Conservation (phyloP, 2,329 filamentous ascomycete genomes). For the Sarocladiaceae sp. region DNA sequence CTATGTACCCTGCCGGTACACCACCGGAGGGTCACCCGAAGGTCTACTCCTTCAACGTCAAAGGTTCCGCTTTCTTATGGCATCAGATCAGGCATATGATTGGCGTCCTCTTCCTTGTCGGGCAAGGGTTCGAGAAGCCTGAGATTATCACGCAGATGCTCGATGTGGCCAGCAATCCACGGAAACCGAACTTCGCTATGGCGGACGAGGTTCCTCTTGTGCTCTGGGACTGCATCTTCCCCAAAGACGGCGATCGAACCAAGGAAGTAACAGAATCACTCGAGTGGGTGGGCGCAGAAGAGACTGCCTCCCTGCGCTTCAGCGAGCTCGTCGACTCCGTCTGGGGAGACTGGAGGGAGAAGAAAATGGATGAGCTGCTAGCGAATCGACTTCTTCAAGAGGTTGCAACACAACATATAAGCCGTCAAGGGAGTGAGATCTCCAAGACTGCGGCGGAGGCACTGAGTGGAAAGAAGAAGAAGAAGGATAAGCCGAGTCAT, state of each 20-base stretch:
- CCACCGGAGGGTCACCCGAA: conserved; percentile 43
- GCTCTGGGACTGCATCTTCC: conserved; percentile 94
- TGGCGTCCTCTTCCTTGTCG: conserved; percentile 86
- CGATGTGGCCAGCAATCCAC: conserved; percentile 65
- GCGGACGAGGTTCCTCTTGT: conserved; percentile 86
- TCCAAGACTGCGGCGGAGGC: neutral
- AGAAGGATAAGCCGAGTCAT: conserved; percentile 22
- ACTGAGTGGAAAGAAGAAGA: conserved; percentile 17
- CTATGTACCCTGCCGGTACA: conserved; percentile 26
- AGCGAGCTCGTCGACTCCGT: conserved; percentile 65
- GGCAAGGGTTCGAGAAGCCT: conserved; percentile 78
- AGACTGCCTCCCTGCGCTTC: conserved; percentile 53
- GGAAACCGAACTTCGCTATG: conserved; percentile 85
- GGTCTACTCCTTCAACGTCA: conserved; percentile 83
- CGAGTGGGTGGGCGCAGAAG: conserved; percentile 75
- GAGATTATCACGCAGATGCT: conserved; percentile 70
- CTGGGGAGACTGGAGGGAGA: conserved; percentile 78
- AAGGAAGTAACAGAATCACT: conserved; percentile 36
- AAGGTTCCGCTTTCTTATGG: conserved; percentile 93
- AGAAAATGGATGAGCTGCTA: conserved; percentile 87
- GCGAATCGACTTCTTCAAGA: conserved; percentile 67
- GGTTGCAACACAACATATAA: conserved; percentile 29
- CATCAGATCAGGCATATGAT: conserved; percentile 97
- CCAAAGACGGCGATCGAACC: conserved; percentile 26
- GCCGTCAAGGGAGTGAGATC: conserved; percentile 1